Base-by-base conservation (phyloP, 169 alveolate genomes). In the Babesia sp. region DNA sequence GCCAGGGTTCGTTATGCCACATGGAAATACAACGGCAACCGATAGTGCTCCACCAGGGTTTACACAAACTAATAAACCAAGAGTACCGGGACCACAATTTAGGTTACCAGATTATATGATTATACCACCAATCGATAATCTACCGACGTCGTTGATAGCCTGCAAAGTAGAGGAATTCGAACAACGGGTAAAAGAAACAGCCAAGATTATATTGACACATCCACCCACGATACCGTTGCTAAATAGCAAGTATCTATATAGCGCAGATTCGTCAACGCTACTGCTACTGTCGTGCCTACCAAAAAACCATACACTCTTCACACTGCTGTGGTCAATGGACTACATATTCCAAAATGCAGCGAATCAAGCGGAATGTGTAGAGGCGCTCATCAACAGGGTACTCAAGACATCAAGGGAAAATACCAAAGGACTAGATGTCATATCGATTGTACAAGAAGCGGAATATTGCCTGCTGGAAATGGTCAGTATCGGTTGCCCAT, bases 281-380 rank as follows among this genome's bases (percentile, higher is more conserved):
- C 71, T 84, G 64, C 72, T 89, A 68, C 70, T 89, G 69, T 53
- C 90, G 18, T 89, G 80, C 53, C 83, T 89, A 31, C 86, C 92
- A 39, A 66, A 83, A 12, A 66, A 89, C 61, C 90, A 89, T 39
- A 73, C 75, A 48, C 55, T 89, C 33, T 89, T 89, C 71, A 55
- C 89, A 29, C 71, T 89, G 54, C 81, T 87, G 45, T 82, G 90
- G 83, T 48, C 84, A 34, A 80, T 89, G 71, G 61, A 82, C 39
- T 75, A 69, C 83, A 51, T 89, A 71, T 61, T 83, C 56, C 78
- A 79, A 70, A 69, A 82, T 55, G 87, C 91, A 42, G 75, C 75
- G 20, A 79, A 84, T 73, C 64, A 73, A 55, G 53, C 84, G 57
- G 93, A 89, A 44, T 67, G 85, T 0, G 79, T 75, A 31, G 89